phyloP scores from a whole-genome alignment of 116 monocot genomes.

The Phalaenopsis hybrid region DNA sequence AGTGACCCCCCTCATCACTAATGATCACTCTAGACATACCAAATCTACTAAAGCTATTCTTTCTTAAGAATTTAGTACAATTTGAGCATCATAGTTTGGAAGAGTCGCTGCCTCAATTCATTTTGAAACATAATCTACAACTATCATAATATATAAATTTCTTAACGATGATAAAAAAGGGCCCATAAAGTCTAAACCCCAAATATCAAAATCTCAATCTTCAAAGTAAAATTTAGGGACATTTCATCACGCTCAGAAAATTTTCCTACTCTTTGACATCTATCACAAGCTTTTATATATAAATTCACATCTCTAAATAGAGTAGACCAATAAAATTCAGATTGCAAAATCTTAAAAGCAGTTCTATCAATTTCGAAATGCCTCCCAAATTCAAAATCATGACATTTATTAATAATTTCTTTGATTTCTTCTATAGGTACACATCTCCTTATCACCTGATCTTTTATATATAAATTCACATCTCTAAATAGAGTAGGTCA shows the following conservation, averaged over 20 bases:
- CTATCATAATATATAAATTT: constrained; percentile 5
- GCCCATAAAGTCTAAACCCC: constrained; percentile 18
- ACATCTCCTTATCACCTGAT: too few relatives aligned
- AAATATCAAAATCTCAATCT: constrained; percentile 15
- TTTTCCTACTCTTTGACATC: neutral
- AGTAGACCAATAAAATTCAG: constrained; percentile 12
- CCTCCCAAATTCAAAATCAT: neutral
- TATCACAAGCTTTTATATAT: neutral
- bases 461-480: too few relatives aligned
- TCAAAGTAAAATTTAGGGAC: constrained; percentile 1
- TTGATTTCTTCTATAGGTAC: too few relatives aligned
- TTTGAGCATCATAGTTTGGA: neutral
- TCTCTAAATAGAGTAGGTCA: too few relatives aligned
- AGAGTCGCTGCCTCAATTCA: neutral
- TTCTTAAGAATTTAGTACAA: neutral
- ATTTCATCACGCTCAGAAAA: constrained; percentile 12
- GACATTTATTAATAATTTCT: neutral
- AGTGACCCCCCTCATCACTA: neutral
- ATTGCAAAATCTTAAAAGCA: constrained; percentile 5
- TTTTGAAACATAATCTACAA: constrained; percentile 17
- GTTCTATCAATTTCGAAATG: constrained; percentile 4
- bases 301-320: constrained; percentile 8
- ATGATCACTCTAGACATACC: neutral
- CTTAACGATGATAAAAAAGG: constrained; percentile 5
- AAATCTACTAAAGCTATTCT: constrained; percentile 3